Evolutionary conservation across 768 basidiomycete genomes (phyloP).

Genomic region (Russula virescens): DNA sequence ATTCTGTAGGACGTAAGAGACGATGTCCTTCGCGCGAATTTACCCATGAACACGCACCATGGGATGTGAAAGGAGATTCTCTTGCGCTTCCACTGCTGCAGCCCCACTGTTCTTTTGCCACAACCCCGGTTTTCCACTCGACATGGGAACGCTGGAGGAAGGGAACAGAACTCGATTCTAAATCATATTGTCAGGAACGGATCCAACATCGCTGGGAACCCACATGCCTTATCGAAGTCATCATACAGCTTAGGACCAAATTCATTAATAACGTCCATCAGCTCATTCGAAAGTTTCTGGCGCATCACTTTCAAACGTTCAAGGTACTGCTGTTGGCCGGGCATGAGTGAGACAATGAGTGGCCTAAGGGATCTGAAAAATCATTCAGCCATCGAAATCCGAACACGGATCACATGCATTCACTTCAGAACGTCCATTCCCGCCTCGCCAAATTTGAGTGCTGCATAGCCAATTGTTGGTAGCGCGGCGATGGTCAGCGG

Average conservation of each 20-base stretch:
- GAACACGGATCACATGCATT: slow-evolving; percentile 28
- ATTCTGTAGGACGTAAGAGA: slow-evolving; percentile 35
- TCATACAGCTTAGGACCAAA: slow-evolving; percentile 83
- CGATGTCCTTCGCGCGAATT: neutral
- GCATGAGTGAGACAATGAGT: slow-evolving; percentile 77
- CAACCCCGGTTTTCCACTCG: slow-evolving; percentile 61
- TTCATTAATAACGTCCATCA: slow-evolving; percentile 76
- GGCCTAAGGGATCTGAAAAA: slow-evolving; percentile 77
- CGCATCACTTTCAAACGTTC: slow-evolving; percentile 71
- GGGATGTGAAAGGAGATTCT: slow-evolving; percentile 79
- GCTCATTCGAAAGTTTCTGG: slow-evolving; percentile 69
- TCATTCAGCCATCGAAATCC: slow-evolving; percentile 15
- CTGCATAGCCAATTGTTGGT: slow-evolving; percentile 86
- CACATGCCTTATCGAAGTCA: slow-evolving; percentile 72
- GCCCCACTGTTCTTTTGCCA: slow-evolving; percentile 72
- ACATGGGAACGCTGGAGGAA: slow-evolving; percentile 75
- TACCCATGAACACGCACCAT: slow-evolving; percentile 47
- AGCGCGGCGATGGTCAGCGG: slow-evolving; percentile 63
- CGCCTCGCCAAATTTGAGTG: slow-evolving; percentile 94
- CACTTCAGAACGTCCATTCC: slow-evolving; percentile 96
- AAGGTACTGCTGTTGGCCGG: slow-evolving; percentile 79
- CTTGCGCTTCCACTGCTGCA: slow-evolving; percentile 74
- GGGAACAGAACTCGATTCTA: slow-evolving; percentile 62
- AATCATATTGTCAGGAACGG: slow-evolving; percentile 4
- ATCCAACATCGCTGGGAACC: neutral